Conservation (phyloP, 2,329 filamentous ascomycete species). For the Trichoderma polysporum region DNA sequence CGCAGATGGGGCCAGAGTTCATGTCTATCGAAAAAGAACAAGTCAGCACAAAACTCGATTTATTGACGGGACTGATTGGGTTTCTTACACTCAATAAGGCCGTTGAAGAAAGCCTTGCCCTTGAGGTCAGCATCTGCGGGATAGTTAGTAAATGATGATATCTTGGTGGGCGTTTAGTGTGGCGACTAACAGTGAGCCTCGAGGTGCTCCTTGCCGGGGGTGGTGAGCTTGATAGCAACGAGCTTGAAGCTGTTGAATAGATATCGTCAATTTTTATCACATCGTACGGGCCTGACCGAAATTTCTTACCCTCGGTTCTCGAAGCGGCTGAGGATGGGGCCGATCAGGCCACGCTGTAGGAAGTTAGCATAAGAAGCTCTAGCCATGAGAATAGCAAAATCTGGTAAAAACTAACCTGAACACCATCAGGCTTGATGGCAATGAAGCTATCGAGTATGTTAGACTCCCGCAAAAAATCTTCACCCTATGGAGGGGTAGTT, state of each 20-base stretch:
- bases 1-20: slow-evolving; percentile 92
- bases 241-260: slow-evolving; percentile 79
- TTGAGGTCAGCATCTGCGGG: slow-evolving; percentile 74
- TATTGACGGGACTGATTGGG: not conserved
- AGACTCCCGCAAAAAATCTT: slow-evolving; percentile 22
- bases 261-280: not conserved
- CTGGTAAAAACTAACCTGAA: slow-evolving; percentile 69
- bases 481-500: slow-evolving; percentile 27
- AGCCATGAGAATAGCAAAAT: not conserved
- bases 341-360: slow-evolving; percentile 86
- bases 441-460: slow-evolving; percentile 73
- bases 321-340: slow-evolving; percentile 96
- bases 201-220: slow-evolving; percentile 89
- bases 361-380: slow-evolving; percentile 25
- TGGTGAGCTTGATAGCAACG: slow-evolving; percentile 91
- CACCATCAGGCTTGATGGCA: slow-evolving; percentile 99
- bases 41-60: not conserved
- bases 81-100: slow-evolving; percentile 84
- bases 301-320: slow-evolving; percentile 81
- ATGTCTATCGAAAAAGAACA: slow-evolving; percentile 65
- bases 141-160: not conserved
- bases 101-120: slow-evolving; percentile 95
- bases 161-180: not conserved
- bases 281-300: not conserved
- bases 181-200: slow-evolving; percentile 79